phyloP scores from a whole-genome alignment of 192 early-diverging fungal genomes.

The Coemansia sp. region DNA sequence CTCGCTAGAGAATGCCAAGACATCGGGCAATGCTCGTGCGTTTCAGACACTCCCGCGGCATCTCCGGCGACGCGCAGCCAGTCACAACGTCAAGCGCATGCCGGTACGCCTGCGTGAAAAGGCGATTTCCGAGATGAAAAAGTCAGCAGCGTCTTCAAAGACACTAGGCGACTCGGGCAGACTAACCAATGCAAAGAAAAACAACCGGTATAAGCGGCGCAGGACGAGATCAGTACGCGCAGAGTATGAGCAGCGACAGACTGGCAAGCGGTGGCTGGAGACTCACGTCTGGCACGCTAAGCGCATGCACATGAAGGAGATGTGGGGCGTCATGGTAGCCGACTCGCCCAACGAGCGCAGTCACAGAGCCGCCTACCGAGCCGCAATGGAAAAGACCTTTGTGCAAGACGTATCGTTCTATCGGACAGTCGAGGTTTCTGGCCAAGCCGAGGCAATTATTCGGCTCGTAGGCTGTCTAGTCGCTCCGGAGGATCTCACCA shows the following conservation, averaged over 20 bases:
- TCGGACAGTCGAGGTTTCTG: conserved; percentile 70
- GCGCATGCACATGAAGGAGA: conserved; percentile 89
- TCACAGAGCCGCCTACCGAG: conserved; percentile 71
- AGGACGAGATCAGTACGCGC: conserved; percentile 24
- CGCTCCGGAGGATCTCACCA: conserved; percentile 53
- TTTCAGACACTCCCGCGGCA: conserved; percentile 92
- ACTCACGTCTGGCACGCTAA: conserved; percentile 99
- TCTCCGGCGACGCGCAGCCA: conserved; percentile 90
- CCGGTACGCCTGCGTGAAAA: conserved; percentile 77
- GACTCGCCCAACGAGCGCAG: conserved; percentile 86
- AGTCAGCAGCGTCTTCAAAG: conserved; percentile 36
- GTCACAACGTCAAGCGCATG: conserved; percentile 92
- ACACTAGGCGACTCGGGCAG: conserved; percentile 18
- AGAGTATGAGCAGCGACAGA: conserved; percentile 52
- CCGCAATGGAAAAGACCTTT: conserved; percentile 72
- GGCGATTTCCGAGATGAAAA: conserved; percentile 71
- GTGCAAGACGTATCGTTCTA: conserved; percentile 87
- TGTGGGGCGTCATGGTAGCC: conserved; percentile 73
- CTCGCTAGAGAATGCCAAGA: conserved; percentile 66
- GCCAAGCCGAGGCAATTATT: conserved; percentile 55
- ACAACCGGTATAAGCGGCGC: conserved; percentile 50
- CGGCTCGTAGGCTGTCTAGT: conserved; percentile 58
- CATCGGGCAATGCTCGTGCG: conserved; percentile 62
- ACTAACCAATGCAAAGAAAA: conserved; percentile 26
- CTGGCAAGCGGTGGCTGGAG: conserved; percentile 82